Conservation (phyloP, 2,329 filamentous ascomycete species). For the Zymoseptoria ardabiliae region DNA sequence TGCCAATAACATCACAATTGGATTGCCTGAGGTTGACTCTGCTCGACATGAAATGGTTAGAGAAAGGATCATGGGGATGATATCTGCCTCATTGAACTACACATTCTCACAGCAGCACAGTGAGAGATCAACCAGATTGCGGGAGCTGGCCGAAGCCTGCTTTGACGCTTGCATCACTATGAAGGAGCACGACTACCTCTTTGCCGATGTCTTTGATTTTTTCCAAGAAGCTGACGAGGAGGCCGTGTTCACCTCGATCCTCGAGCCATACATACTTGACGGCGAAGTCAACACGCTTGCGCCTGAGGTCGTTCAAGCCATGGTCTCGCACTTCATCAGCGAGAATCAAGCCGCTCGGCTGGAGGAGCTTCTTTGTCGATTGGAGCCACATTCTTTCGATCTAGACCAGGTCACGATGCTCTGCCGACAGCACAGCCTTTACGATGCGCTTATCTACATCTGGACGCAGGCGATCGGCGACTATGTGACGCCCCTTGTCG, state of each 20-base stretch:
- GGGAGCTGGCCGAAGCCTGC: slow-evolving; percentile 72
- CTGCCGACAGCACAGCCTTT: slow-evolving; percentile 85
- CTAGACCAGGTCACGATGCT: slow-evolving; percentile 85
- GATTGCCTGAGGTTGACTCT: slow-evolving; percentile 74
- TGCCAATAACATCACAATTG: slow-evolving; percentile 89
- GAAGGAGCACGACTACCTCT: slow-evolving; percentile 72
- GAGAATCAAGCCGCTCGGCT: slow-evolving; percentile 69
- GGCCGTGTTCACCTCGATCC: slow-evolving; percentile 74
- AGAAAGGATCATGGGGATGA: slow-evolving; percentile 87
- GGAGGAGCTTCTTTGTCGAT: slow-evolving; percentile 89
- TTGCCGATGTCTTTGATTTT: slow-evolving; percentile 83
- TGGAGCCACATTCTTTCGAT: slow-evolving; percentile 85
- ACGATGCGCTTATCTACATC: slow-evolving; percentile 92
- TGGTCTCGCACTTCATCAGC: slow-evolving; percentile 73
- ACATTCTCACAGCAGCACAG: slow-evolving; percentile 61
- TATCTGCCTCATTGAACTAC: slow-evolving; percentile 83
- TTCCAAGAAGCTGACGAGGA: slow-evolving; percentile 71
- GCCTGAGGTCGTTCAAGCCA: slow-evolving; percentile 73
- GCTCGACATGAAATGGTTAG: slow-evolving; percentile 73
- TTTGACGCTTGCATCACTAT: slow-evolving; percentile 77
- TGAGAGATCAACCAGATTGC: slow-evolving; percentile 52
- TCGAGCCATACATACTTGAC: slow-evolving; percentile 83
- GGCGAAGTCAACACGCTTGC: slow-evolving; percentile 67
- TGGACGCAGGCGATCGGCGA: slow-evolving; percentile 89
- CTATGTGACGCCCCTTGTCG: slow-evolving; percentile 83